Conservation (phyloP, 1,284 basidiomycete genomes). For the Ceratobasidium sp. region DNA sequence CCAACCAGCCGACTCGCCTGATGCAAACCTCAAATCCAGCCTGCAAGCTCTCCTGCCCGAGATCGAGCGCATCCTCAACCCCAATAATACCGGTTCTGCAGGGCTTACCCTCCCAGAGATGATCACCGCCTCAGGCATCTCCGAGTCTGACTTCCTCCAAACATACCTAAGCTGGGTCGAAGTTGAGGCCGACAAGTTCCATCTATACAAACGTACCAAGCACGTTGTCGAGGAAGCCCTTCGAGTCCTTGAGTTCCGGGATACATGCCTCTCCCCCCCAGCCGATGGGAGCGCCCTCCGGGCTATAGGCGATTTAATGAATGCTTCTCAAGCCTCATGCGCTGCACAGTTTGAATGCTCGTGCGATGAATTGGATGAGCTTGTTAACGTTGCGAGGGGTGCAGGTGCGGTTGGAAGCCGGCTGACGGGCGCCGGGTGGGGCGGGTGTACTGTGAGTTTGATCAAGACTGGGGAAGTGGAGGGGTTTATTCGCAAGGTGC, state of each 20-base stretch:
- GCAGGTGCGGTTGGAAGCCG: conserved; percentile 82
- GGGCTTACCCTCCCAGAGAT: conserved; percentile 79
- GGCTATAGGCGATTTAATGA: conserved; percentile 76
- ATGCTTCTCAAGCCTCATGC: conserved; percentile 79
- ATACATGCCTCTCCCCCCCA: conserved; percentile 64
- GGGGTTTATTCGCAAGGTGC: conserved; percentile 72
- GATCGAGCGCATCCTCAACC: conserved; percentile 64
- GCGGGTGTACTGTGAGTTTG: conserved; percentile 87
- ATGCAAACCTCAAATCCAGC: conserved; percentile 58
- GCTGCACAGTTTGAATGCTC: conserved; percentile 78
- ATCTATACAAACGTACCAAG: conserved; percentile 79
- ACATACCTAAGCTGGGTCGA: conserved; percentile 81
- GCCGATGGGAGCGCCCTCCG: conserved; percentile 47
- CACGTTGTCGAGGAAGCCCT: conserved; percentile 82
- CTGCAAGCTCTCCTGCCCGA: conserved; percentile 62
- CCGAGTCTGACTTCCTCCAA: conserved; percentile 65
- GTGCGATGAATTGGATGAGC: conserved; percentile 77
- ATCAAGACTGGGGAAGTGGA: conserved; percentile 74
- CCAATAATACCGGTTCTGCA: conserved; percentile 55
- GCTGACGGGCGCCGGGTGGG: conserved; percentile 89
- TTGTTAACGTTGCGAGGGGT: conserved; percentile 67
- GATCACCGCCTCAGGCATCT: conserved; percentile 71
- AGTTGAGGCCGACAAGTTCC: conserved; percentile 80
- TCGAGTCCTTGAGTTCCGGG: conserved; percentile 79
- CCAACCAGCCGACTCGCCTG: conserved; percentile 44